These are phyloP conservation scores for Russula ochroleuca DNA, from an alignment of 768 basidiomycete genomes.

Conservation along the genomic window DNA sequence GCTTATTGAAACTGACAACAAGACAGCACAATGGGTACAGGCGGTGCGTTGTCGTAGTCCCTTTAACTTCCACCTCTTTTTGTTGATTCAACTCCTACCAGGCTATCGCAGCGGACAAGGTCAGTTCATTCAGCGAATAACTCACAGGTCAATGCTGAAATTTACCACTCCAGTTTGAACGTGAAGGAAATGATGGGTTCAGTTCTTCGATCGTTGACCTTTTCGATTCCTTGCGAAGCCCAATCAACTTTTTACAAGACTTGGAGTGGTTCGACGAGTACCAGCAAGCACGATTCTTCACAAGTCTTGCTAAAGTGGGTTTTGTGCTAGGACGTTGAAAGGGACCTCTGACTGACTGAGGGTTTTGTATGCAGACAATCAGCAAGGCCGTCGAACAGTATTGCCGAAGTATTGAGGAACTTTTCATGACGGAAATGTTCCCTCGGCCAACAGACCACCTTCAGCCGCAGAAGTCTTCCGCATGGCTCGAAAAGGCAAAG, in stretches of 20 bases:
- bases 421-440: constrained; percentile 96
- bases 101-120: constrained; percentile 83
- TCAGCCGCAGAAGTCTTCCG: constrained; percentile 81
- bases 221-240: constrained; percentile 89
- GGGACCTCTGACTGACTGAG: neutral
- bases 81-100: constrained; percentile 31
- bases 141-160: neutral
- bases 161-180: constrained; percentile 53
- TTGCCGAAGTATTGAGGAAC: constrained; percentile 77
- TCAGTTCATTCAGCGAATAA: constrained; percentile 31
- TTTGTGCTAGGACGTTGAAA: neutral
- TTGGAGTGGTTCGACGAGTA: constrained; percentile 91
- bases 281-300: constrained; percentile 86
- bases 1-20: constrained; percentile 82
- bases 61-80: neutral
- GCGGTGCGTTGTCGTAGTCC: constrained; percentile 51
- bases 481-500: constrained; percentile 83
- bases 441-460: constrained; percentile 74
- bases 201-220: constrained; percentile 98
- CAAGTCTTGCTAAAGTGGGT: constrained; percentile 77
- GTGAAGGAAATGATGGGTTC: constrained; percentile 74
- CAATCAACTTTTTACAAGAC: constrained; percentile 81
- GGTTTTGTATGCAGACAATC: constrained; percentile 59
- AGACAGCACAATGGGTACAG: constrained; percentile 93
- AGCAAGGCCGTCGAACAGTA: constrained; percentile 92